Base-by-base conservation (phyloP, 768 basidiomycete genomes). In the Asterophora lycoperdoides region DNA sequence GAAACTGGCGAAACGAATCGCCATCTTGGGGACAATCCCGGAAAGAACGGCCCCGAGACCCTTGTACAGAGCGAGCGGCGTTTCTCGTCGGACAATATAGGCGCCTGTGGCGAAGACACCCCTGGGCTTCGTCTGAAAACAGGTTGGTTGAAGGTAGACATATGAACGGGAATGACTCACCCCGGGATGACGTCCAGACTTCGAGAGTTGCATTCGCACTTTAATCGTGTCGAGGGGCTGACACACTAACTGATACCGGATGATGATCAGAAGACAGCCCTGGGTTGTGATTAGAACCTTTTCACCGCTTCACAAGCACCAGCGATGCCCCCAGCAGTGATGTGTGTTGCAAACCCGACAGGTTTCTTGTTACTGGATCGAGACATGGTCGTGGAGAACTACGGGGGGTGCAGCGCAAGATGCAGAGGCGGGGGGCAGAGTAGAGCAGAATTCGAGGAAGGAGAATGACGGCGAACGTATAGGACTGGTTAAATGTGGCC, bases 1-100 rank as follows among this genome's bases (percentile, higher is more conserved):
- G 64, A 99, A 99, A 66, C 90, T 92, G 8, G 95, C 94, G 65
- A 98, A 99, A 30, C 96, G 88, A 63, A 93, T 97, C 41, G 93
- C 93, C 96, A 99, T 99, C 73, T 99, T 99, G 1, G 96, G 96
- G 7, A 97, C 92, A 65, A 99, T 99, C 9, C 96, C 96, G 9
- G 90, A 86, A 39, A 95, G 73, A 36, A 99, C 96, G 8, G 96
- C 96, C 17, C 96, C 96, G 32, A 99, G 81, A 54, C 94, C 96
- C 65, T 99, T 99, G 80, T 98, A 99, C 33, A 99, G 70, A 2
- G 96, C 96, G 33, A 98, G 77, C 0, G 93, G 92, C 2, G 94
- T 94, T 71, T 99, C 96, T 47, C 93, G 80, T 51, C 77, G 78
- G 19, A 92, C 83, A 53, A 99, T 99, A 64, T 86, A 82, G 9